These are phyloP conservation scores for Stemphylium beticola DNA, from an alignment of 2,329 filamentous ascomycete genomes.

Conservation along the genomic window DNA sequence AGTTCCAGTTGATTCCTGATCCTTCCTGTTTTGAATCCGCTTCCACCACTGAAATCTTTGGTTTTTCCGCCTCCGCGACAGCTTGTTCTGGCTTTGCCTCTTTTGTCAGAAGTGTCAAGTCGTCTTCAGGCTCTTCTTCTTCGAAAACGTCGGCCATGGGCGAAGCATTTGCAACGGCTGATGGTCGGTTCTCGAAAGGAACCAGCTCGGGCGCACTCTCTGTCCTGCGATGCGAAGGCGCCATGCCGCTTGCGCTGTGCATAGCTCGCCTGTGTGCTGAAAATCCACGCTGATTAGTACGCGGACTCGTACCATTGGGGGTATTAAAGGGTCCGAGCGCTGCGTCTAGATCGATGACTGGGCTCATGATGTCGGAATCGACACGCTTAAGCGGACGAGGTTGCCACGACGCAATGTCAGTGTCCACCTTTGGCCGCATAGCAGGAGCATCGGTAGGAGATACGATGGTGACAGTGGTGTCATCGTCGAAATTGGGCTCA, in stretches of 20 bases:
- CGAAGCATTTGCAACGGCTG: slow-evolving; percentile 64
- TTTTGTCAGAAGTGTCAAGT: slow-evolving; percentile 37
- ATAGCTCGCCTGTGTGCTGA: slow-evolving; percentile 66
- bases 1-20: slow-evolving; percentile 53
- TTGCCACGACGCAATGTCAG: slow-evolving; percentile 47
- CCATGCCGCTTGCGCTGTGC: slow-evolving; percentile 77
- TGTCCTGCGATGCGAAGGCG: slow-evolving; percentile 78
- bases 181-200: slow-evolving; percentile 68
- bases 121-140: slow-evolving; percentile 73
- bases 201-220: slow-evolving; percentile 82
- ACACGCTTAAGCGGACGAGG: slow-evolving; percentile 47
- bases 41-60: slow-evolving; percentile 56
- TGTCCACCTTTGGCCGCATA: slow-evolving; percentile 38
- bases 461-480: slow-evolving; percentile 52
- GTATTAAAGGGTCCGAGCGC: slow-evolving; percentile 93
- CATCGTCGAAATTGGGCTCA: slow-evolving; percentile 50
- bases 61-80: slow-evolving; percentile 44
- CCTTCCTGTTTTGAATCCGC: slow-evolving; percentile 49
- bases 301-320: slow-evolving; percentile 71
- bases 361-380: slow-evolving; percentile 68
- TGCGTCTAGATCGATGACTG: slow-evolving; percentile 92
- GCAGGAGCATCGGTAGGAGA: slow-evolving; percentile 36
- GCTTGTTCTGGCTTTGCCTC: slow-evolving; percentile 16
- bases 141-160: slow-evolving; percentile 89
- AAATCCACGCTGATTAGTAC: slow-evolving; percentile 51